Conservation (phyloP, 2,329 filamentous ascomycete genomes). For the Spiromastix sp. region DNA sequence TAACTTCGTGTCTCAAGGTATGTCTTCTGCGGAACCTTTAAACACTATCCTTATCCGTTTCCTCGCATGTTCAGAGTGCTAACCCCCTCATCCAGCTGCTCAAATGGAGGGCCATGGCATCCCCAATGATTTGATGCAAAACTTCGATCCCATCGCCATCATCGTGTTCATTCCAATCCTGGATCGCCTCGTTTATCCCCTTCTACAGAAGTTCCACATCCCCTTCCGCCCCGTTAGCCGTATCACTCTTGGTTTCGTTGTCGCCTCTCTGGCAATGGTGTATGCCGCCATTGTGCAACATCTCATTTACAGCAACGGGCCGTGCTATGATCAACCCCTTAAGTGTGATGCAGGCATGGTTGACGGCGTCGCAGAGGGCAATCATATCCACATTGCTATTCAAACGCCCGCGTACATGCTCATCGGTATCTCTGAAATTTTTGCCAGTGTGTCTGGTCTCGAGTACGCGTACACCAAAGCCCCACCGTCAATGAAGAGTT, state of each 20-base stretch:
- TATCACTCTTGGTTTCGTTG: slow-evolving; percentile 59
- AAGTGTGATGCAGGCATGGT: slow-evolving; percentile 22
- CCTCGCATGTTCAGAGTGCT: too few species aligned
- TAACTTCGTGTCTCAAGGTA: slow-evolving; percentile 56
- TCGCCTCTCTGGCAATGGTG: slow-evolving; percentile 52
- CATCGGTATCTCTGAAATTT: slow-evolving; percentile 43
- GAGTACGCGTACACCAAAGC: slow-evolving; percentile 69
- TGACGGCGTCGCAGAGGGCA: slow-evolving; percentile 25
- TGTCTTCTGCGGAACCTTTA: slow-evolving; percentile 21
- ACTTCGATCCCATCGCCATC: slow-evolving; percentile 64
- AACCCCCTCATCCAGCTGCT: slow-evolving; percentile 27
- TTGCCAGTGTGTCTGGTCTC: slow-evolving; percentile 56
- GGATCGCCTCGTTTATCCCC: slow-evolving; percentile 59
- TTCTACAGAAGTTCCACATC: slow-evolving; percentile 51
- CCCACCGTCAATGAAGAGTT: slow-evolving; percentile 57
- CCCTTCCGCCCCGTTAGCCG: slow-evolving; percentile 66
- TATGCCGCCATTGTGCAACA: slow-evolving; percentile 50
- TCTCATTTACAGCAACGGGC: slow-evolving; percentile 43
- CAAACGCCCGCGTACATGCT: slow-evolving; percentile 36
- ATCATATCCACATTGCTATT: slow-evolving; percentile 34
- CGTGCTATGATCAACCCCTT: slow-evolving; percentile 38
- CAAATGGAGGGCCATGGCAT: slow-evolving; percentile 56
- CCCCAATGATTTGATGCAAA: slow-evolving; percentile 68
- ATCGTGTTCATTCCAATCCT: slow-evolving; percentile 65
- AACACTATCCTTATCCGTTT: too few species aligned